Conservation (phyloP, 2,329 filamentous ascomycete genomes). For the Ilyonectria robusta region DNA sequence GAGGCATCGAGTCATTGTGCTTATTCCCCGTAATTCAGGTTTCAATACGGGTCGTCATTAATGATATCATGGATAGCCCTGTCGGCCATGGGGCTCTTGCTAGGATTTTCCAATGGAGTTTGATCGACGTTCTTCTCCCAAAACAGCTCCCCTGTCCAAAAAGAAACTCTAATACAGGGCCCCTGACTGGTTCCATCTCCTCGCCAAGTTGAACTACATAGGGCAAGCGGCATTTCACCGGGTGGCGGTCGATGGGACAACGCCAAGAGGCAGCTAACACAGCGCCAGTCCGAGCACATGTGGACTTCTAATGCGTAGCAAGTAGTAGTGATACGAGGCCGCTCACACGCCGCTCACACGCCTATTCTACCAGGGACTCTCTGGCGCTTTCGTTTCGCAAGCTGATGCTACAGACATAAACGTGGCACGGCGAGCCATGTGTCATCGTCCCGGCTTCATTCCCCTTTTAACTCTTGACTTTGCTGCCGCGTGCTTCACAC, state of each 20-base stretch:
- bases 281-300: slow-evolving; percentile 31
- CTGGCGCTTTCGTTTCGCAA: background rate
- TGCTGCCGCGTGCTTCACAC: background rate
- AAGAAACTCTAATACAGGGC: background rate
- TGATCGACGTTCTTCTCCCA: background rate
- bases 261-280: slow-evolving; percentile 13
- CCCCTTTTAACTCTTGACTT: background rate
- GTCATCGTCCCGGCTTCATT: background rate
- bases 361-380: background rate
- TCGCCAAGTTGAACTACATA: background rate
- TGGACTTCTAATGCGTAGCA: background rate
- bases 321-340: slow-evolving; percentile 20
- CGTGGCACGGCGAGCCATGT: background rate
- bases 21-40: slow-evolving; percentile 10
- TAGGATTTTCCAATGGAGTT: background rate
- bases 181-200: background rate
- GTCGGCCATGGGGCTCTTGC: background rate
- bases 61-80: slow-evolving; percentile 7
- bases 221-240: slow-evolving; percentile 7
- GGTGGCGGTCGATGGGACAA: slow-evolving; percentile 16
- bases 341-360: background rate
- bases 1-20: slow-evolving; percentile 6
- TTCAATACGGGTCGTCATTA: background rate
- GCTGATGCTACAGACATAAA: background rate
- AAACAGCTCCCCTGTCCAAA: background rate